Conservation (phyloP, 1,284 basidiomycete genomes). For the Boletellus deceptivus region DNA sequence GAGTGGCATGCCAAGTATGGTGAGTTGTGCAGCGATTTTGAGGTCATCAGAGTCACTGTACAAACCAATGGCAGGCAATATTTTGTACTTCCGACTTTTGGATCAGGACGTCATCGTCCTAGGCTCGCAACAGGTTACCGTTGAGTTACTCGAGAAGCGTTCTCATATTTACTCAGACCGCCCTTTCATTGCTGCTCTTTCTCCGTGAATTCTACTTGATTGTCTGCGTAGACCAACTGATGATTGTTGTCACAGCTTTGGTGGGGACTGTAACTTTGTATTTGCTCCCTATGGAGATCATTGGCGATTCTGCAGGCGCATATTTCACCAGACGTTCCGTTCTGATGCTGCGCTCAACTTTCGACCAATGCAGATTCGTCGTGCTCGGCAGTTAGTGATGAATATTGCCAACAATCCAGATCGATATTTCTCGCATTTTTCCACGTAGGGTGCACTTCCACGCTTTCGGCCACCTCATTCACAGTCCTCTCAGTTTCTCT, state of each 20-base stretch:
- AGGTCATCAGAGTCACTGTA: neutral
- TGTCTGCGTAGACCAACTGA: neutral
- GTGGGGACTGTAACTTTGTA: neutral
- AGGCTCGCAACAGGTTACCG: constrained; percentile 6
- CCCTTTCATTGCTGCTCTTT: constrained; percentile 10
- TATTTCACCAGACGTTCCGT: constrained; percentile 12
- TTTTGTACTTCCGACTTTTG: constrained; percentile 11
- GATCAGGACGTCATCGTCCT: constrained; percentile 15
- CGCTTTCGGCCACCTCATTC: no score
- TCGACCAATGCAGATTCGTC: constrained; percentile 14
- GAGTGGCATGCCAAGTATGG: constrained; percentile 14
- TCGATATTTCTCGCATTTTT: constrained; percentile 4
- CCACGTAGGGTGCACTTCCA: neutral
- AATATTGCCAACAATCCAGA: constrained; percentile 8
- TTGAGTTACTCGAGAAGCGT: constrained; percentile 14
- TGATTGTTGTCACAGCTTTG: constrained; percentile 2
- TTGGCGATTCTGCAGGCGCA: constrained; percentile 12
- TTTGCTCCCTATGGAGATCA: constrained; percentile 9
- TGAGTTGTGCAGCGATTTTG: neutral
- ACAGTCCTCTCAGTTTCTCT: neutral
- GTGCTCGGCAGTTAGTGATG: constrained; percentile 8
- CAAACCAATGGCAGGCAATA: neutral
- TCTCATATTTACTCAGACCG: constrained; percentile 14
- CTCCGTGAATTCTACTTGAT: constrained; percentile 6
- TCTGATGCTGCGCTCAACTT: constrained; percentile 2